A percentile compares a stretch with the other conserved stretches of the same genome.
These are phyloP conservation scores for Mortierella claussenii DNA, from an alignment of 192 early-diverging fungal genomes.

Conservation along the genomic window DNA sequence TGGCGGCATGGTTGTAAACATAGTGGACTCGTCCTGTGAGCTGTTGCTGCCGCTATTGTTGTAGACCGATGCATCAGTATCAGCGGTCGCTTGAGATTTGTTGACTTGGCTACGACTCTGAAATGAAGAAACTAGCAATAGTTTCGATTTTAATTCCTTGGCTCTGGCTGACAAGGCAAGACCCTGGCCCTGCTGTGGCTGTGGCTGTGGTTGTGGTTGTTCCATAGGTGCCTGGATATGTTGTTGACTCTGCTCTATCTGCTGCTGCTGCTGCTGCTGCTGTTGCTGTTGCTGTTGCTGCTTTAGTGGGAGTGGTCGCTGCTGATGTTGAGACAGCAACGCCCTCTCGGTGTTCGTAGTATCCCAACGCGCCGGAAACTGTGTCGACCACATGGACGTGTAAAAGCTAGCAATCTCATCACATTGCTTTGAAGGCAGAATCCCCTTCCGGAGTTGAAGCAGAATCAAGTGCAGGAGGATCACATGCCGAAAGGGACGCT, in stretches of 20 bases:
- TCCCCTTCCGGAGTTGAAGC: slow-evolving; percentile 17
- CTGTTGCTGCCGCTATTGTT: background rate
- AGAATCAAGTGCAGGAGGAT: slow-evolving; percentile 27
- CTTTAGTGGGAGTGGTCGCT: background rate
- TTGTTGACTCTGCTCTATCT: background rate
- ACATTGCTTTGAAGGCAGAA: slow-evolving; percentile 23
- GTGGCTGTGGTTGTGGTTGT: slow-evolving; percentile 1
- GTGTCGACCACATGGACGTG: slow-evolving; percentile 14
- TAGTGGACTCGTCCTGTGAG: background rate
- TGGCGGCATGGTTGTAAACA: background rate
- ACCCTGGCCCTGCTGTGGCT: too few relatives aligned
- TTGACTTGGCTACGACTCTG: slow-evolving; percentile 17
- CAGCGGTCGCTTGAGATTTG: too few relatives aligned
- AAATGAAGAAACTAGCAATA: slow-evolving; percentile 28
- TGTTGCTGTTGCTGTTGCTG: slow-evolving; percentile 12
- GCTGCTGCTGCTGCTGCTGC: too few relatives aligned
- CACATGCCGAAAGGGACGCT: slow-evolving; percentile 29
- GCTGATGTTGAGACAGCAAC: slow-evolving; percentile 13
- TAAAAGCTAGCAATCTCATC: slow-evolving; percentile 45
- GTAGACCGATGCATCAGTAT: too few relatives aligned
- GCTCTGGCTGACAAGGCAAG: background rate
- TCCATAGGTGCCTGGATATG: background rate
- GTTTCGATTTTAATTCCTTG: slow-evolving; percentile 20
- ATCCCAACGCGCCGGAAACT: slow-evolving; percentile 25
- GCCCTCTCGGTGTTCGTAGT: slow-evolving; percentile 4